These are phyloP conservation scores for Viola odorata DNA, from an alignment of 345 rosid genomes.

Conservation along the genomic window DNA sequence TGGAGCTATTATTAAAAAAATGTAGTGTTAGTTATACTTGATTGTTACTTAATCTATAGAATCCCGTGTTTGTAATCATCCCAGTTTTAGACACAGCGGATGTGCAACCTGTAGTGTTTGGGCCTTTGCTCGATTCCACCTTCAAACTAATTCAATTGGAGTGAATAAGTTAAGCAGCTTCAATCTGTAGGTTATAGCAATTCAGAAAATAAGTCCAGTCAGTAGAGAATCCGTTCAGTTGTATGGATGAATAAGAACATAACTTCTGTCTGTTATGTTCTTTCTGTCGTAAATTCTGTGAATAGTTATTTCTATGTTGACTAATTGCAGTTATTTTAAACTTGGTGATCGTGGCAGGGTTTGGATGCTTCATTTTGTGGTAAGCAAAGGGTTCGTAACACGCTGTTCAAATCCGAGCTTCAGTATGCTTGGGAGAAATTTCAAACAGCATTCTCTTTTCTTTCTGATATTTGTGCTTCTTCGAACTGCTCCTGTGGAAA, in stretches of 20 bases:
- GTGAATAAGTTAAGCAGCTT: not conserved
- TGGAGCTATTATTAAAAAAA: too few relatives aligned
- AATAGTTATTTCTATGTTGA: not conserved
- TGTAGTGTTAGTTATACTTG: too few relatives aligned
- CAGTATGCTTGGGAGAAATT: constrained; percentile 27
- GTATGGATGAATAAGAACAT: too few relatives aligned
- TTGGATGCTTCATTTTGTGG: constrained; percentile 25
- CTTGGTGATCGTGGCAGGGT: constrained; percentile 28
- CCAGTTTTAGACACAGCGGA: too few relatives aligned
- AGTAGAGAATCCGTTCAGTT: too few relatives aligned
- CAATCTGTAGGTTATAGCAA: not conserved
- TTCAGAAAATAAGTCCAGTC: too few relatives aligned
- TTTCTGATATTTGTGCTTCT: constrained; percentile 18
- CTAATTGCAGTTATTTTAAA: constrained; percentile 4
- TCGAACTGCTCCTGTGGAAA: constrained; percentile 23
- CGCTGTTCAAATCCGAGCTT: constrained; percentile 19
- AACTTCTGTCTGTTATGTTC: not conserved
- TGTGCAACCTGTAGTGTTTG: too few relatives aligned
- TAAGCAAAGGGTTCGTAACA: constrained; percentile 4
- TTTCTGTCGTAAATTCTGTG: not conserved
- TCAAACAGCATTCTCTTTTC: constrained; percentile 11
- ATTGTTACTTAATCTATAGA: too few relatives aligned
- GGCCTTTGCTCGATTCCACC: too few relatives aligned
- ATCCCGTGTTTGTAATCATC: too few relatives aligned
- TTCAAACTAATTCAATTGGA: not conserved